phyloP scores from a whole-genome alignment of 2,329 filamentous ascomycete genomes.

The Aspergillus brasiliensis region DNA sequence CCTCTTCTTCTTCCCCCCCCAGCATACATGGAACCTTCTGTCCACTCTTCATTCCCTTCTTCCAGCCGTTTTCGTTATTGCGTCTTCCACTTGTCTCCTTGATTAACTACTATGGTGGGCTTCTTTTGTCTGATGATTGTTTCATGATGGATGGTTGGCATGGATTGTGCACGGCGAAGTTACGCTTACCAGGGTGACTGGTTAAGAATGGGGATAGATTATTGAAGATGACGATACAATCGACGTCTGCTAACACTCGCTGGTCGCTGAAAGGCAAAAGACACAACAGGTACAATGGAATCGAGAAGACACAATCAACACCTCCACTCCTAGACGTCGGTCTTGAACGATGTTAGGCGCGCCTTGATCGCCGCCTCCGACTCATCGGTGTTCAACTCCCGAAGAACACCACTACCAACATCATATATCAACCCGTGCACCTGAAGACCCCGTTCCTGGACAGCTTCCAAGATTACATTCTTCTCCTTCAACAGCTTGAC shows the following conservation, averaged over 20 bases:
- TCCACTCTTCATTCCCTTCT: no score
- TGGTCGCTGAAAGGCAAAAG: neutral
- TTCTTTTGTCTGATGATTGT: no score
- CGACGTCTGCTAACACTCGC: neutral
- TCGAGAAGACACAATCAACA: neutral
- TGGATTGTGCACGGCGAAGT: no score
- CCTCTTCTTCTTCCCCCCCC: no score
- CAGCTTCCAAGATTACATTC: slow-evolving; percentile 68
- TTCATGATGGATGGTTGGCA: no score
- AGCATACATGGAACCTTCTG: no score
- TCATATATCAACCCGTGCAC: slow-evolving; percentile 81
- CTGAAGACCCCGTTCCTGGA: slow-evolving; percentile 68
- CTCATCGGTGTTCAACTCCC: slow-evolving; percentile 53
- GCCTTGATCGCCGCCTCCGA: slow-evolving; percentile 41
- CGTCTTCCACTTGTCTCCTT: no score
- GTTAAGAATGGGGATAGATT: no score
- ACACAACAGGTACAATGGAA: neutral
- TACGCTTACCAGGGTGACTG: no score
- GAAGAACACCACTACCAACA: slow-evolving; percentile 57
- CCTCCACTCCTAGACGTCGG: slow-evolving; percentile 19
- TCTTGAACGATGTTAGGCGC: slow-evolving; percentile 45
- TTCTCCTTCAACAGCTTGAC: slow-evolving; percentile 70
- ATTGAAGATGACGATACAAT: no score
- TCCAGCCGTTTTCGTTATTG: no score
- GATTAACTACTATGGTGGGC: no score